Conservation (phyloP, 108 stramenopile genomes). For the Nitzschia putrida region DNA sequence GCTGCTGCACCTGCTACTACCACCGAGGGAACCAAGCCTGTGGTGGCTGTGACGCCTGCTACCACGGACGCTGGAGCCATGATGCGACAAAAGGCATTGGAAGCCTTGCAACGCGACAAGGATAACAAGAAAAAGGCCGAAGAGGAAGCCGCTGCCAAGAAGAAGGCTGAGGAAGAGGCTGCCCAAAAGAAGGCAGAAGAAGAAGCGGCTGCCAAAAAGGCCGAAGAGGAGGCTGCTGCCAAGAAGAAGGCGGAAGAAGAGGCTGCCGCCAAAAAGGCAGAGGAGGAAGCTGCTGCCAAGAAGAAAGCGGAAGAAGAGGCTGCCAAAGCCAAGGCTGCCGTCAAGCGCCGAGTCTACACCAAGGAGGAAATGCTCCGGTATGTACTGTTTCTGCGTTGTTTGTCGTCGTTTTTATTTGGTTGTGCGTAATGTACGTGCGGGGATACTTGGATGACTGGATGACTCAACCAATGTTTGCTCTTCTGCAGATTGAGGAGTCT, state of each 20-base stretch:
- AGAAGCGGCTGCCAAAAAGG: conserved; percentile 4
- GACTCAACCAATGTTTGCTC: conserved; percentile 4
- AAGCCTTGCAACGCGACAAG: conserved; percentile 51
- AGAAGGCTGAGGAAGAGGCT: conserved; percentile 9
- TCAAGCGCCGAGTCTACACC: conserved; percentile 40
- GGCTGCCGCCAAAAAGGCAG: conserved; percentile 17
- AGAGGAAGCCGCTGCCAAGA: conserved; percentile 25
- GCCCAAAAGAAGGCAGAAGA: conserved; percentile 7
- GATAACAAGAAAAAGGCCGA: conserved; percentile 17
- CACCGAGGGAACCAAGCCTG: no score
- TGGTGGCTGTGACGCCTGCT: no score
- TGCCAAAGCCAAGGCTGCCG: not conserved
- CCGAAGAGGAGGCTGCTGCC: conserved; percentile 13
- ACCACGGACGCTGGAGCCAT: conserved; percentile 60
- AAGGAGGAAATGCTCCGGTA: conserved; percentile 46
- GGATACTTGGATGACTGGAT: not conserved
- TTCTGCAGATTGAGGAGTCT: conserved; percentile 32
- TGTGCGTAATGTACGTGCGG: not conserved
- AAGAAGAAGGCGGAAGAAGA: conserved; percentile 25
- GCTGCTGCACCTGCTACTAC: conserved; percentile 24
- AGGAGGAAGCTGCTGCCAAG: conserved; percentile 28
- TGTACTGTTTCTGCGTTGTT: not conserved
- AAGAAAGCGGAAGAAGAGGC: conserved; percentile 20
- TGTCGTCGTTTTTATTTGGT: not conserved
- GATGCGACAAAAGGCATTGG: conserved; percentile 61